phyloP scores from a whole-genome alignment of 2,329 filamentous ascomycete species.

The Ploettnerulaceae sp. region DNA sequence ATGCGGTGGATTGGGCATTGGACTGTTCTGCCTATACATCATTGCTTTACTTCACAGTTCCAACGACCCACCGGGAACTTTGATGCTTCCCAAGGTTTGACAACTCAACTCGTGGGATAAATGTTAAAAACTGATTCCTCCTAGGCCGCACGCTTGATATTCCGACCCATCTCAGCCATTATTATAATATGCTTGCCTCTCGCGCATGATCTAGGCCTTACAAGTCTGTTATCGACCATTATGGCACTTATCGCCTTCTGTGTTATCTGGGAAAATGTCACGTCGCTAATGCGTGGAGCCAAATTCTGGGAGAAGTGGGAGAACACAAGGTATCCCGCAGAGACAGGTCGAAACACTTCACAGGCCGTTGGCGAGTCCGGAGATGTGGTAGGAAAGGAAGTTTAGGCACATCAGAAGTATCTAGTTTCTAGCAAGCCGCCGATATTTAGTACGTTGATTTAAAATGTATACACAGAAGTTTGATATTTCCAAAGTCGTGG shows the following conservation, averaged over 20 bases:
- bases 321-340: slow-evolving; percentile 30
- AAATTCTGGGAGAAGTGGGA: slow-evolving; percentile 32
- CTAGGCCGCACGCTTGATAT: no score
- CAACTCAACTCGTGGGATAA: no score
- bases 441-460: no score
- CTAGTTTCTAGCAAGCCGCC: no score
- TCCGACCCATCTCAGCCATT: slow-evolving; percentile 35
- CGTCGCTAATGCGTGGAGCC: slow-evolving; percentile 16
- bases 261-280: slow-evolving; percentile 42
- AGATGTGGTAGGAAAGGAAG: no score
- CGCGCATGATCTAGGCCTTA: slow-evolving; percentile 31
- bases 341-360: no score
- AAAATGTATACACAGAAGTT: no score
- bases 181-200: slow-evolving; percentile 36
- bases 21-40: slow-evolving; percentile 41
- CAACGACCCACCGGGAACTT: slow-evolving; percentile 34
- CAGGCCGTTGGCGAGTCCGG: no score
- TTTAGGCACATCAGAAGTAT: no score
- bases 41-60: slow-evolving; percentile 40
- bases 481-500: no score
- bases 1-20: slow-evolving; percentile 42
- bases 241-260: slow-evolving; percentile 41
- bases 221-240: slow-evolving; percentile 39
- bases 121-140: no score
- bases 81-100: slow-evolving; percentile 19